Conservation (phyloP, 2,329 filamentous ascomycete genomes). For the Pyrenophora teres region DNA sequence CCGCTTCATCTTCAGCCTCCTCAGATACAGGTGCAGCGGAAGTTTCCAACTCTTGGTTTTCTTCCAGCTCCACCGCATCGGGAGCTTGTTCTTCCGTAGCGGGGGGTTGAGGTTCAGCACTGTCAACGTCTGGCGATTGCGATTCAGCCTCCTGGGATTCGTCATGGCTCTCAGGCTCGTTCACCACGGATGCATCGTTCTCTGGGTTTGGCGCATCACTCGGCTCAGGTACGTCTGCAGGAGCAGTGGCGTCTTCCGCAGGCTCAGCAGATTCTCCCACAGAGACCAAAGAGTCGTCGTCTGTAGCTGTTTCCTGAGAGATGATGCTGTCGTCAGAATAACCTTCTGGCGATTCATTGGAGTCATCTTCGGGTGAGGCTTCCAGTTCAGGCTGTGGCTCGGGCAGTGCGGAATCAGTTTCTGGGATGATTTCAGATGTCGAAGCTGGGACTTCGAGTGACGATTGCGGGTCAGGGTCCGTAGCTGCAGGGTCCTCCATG, state of each 20-base stretch:
- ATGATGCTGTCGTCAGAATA: neutral
- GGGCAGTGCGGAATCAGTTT: neutral
- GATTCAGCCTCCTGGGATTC: neutral
- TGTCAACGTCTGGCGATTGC: neutral
- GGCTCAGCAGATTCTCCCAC: conserved; percentile 4
- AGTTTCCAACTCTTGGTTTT: conserved; percentile 4
- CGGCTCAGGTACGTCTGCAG: conserved; percentile 6
- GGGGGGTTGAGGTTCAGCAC: neutral
- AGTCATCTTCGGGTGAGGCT: neutral
- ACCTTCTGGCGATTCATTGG: neutral
- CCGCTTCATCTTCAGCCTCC: neutral
- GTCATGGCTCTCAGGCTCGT: neutral
- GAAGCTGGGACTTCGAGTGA: conserved; percentile 3
- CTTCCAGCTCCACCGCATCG: neutral
- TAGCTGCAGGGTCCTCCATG: neutral
- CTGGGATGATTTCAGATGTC: conserved; percentile 3
- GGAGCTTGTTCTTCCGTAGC: neutral
- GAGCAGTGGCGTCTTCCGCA: conserved; percentile 3
- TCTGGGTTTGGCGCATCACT: neutral
- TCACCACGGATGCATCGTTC: conserved; percentile 1
- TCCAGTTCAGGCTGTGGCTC: conserved; percentile 4
- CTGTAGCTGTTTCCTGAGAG: neutral
- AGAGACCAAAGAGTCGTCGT: conserved; percentile 4
- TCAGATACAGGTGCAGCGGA: conserved; percentile 1
- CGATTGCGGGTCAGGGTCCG: neutral